Percentiles rank a stretch among this genome's conserved stretches.
phyloP scores from a whole-genome alignment of 768 basidiomycete genomes.

The Mycena chlorophos region DNA sequence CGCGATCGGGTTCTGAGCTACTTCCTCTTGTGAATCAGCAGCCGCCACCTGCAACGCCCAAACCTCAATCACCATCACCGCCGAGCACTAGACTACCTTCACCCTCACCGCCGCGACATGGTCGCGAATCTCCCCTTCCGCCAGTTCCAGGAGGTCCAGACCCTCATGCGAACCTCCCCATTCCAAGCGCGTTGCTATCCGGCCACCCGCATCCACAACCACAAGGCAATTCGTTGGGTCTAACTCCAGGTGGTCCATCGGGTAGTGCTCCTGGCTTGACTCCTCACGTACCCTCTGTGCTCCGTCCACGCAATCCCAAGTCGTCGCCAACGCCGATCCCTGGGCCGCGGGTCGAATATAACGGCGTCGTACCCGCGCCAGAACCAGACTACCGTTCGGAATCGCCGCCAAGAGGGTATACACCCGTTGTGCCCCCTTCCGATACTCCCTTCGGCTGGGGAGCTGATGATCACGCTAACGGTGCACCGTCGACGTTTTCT shows the following conservation, averaged over 20 bases:
- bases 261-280: conserved; percentile 17
- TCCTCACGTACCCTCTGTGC: conserved; percentile 37
- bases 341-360: conserved; percentile 20
- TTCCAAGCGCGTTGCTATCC: conserved; percentile 24
- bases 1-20: not conserved
- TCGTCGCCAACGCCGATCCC: conserved; percentile 24
- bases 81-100: conserved; percentile 24
- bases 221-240: conserved; percentile 19
- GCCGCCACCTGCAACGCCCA: conserved; percentile 6
- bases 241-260: conserved; percentile 10
- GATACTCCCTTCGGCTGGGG: conserved; percentile 10
- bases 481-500: conserved; percentile 19
- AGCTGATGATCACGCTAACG: conserved; percentile 10
- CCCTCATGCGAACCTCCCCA: conserved; percentile 17
- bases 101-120: conserved; percentile 20
- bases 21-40: conserved; percentile 7
- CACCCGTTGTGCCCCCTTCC: conserved; percentile 11
- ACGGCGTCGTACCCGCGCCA: conserved; percentile 11
- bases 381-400: not conserved
- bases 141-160: conserved; percentile 43
- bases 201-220: conserved; percentile 23
- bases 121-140: conserved; percentile 38
- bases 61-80: conserved; percentile 24
- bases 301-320: conserved; percentile 42
- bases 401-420: conserved; percentile 12